phyloP scores from a whole-genome alignment of 345 rosid species.

The Dipteronia dyeriana region DNA sequence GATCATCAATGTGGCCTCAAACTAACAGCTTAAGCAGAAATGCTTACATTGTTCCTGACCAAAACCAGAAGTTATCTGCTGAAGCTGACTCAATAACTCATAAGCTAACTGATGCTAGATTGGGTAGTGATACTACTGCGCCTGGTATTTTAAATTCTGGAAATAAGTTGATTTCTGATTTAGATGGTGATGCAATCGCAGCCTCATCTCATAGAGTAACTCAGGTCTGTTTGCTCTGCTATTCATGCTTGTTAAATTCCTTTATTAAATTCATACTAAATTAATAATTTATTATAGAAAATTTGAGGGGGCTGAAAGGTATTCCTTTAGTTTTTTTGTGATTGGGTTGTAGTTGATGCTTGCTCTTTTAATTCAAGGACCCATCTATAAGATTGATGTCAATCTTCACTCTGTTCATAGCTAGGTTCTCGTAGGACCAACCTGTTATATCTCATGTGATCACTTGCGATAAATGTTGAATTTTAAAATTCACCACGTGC shows the following conservation, averaged over 20 bases:
- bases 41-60: constrained; percentile 24
- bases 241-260: not conserved
- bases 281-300: not conserved
- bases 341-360: not conserved
- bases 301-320: not conserved
- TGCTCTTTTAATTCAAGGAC: not conserved
- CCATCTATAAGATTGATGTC: not conserved
- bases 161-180: constrained; percentile 24
- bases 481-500: constrained; percentile 1
- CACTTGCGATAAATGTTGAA: not conserved
- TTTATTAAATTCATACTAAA: not conserved
- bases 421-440: constrained; percentile 1
- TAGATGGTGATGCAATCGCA: constrained; percentile 24
- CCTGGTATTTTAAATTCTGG: constrained; percentile 25
- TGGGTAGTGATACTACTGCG: constrained; percentile 25
- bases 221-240: constrained; percentile 29
- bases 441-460: not conserved
- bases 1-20: constrained; percentile 34
- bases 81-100: constrained; percentile 33
- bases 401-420: not conserved
- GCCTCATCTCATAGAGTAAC: constrained; percentile 26
- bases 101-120: constrained; percentile 34
- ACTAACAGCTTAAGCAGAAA: constrained; percentile 25
- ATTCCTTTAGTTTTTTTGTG: not conserved
- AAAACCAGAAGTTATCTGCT: constrained; percentile 29